phyloP scores from a whole-genome alignment of 1,284 basidiomycete genomes.

The Sanghuangporus sanghuang region DNA sequence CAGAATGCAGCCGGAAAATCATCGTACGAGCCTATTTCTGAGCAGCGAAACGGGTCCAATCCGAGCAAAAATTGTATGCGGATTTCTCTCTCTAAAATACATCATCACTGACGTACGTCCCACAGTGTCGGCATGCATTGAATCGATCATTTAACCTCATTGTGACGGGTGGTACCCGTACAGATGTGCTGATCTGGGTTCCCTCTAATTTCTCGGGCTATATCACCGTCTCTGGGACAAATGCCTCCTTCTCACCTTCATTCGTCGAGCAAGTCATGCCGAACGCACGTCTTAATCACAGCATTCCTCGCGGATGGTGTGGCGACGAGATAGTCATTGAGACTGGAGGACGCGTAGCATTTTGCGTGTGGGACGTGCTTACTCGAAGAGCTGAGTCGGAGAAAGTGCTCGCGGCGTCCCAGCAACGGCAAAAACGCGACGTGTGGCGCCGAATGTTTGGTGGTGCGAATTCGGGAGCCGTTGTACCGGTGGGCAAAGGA shows the following conservation, averaged over 20 bases:
- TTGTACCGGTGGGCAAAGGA: neutral
- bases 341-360: constrained; percentile 53
- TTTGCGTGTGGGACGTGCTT: constrained; percentile 75
- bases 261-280: constrained; percentile 65
- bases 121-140: constrained; percentile 58
- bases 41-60: constrained; percentile 45
- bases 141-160: constrained; percentile 63
- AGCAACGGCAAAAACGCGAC: constrained; percentile 53
- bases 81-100: neutral
- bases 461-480: neutral
- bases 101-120: neutral
- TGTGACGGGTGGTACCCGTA: constrained; percentile 48
- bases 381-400: constrained; percentile 58
- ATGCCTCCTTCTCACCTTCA: constrained; percentile 58
- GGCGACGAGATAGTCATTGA: constrained; percentile 58
- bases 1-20: constrained; percentile 58
- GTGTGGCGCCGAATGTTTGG: constrained; percentile 19
- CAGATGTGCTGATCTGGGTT: constrained; percentile 62
- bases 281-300: constrained; percentile 52
- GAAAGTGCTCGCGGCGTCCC: constrained; percentile 42
- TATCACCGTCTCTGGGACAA: constrained; percentile 45
- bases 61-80: constrained; percentile 63
- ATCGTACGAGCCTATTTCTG: constrained; percentile 65
- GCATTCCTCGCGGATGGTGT: constrained; percentile 29
- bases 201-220: constrained; percentile 71